Conservation (phyloP, 75 land plant genomes). For the Pseudotsuga menziesii region DNA sequence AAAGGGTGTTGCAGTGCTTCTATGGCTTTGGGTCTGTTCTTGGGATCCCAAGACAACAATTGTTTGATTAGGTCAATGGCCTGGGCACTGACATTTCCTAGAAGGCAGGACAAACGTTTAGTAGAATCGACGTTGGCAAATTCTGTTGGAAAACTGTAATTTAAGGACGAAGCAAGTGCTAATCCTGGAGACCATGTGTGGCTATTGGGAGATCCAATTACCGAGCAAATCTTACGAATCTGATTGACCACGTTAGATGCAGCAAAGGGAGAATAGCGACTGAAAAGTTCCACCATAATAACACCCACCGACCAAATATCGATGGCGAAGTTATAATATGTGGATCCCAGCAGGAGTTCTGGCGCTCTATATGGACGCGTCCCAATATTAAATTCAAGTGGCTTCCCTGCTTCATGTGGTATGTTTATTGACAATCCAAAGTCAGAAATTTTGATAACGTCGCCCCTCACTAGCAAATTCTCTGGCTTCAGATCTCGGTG, state of each 20-base stretch:
- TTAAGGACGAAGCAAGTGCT: not conserved
- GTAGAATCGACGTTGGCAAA: not conserved
- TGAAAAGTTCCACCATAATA: not conserved
- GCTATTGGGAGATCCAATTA: not conserved
- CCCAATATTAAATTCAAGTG: slow-evolving; percentile 28
- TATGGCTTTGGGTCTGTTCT: not conserved
- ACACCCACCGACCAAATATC: slow-evolving; percentile 43
- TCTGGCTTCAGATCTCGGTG: slow-evolving; percentile 42
- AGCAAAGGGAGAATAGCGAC: not conserved
- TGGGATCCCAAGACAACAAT: slow-evolving; percentile 4
- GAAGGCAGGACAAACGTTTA: not conserved
- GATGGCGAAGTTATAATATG: slow-evolving; percentile 19
- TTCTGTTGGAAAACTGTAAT: not conserved
- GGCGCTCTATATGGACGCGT: slow-evolving; percentile 36
- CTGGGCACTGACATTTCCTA: not conserved
- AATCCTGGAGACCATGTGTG: not conserved
- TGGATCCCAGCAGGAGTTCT: slow-evolving; percentile 27
- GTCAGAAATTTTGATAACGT: slow-evolving; percentile 31
- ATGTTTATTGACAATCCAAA: slow-evolving; percentile 27
- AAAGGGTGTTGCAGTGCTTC: not conserved
- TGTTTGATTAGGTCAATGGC: not conserved
- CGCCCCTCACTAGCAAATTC: slow-evolving; percentile 24
- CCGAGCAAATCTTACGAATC: not conserved
- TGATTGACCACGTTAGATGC: not conserved
- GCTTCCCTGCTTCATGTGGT: slow-evolving; percentile 10